phyloP scores from a whole-genome alignment of 139 green algal genomes.

The Chlorella sp. region DNA sequence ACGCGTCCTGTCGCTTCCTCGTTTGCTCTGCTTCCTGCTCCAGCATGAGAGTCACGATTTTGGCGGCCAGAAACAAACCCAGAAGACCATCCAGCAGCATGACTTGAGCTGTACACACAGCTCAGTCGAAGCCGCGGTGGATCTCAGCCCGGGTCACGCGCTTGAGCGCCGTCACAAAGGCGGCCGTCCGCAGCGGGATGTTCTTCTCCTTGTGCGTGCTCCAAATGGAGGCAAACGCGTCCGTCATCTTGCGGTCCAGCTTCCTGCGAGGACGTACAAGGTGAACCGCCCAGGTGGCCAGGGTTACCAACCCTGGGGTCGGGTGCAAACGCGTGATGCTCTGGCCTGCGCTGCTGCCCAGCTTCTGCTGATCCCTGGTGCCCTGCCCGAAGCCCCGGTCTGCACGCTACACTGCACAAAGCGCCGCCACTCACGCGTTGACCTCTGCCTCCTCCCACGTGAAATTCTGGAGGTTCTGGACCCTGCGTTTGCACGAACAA shows the following conservation, averaged over 20 bases:
- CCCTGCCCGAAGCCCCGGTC: no score
- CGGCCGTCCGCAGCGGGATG: slow-evolving; percentile 69
- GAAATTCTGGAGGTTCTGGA: slow-evolving; percentile 84
- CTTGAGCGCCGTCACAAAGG: slow-evolving; percentile 81
- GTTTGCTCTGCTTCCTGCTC: not conserved
- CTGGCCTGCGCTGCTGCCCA: no score
- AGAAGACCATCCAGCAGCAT: not conserved
- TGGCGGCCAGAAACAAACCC: no score
- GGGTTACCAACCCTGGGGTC: no score
- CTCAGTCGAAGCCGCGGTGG: slow-evolving; percentile 80
- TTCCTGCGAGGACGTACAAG: slow-evolving; percentile 22
- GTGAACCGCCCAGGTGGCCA: no score
- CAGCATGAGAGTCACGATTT: not conserved
- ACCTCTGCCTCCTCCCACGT: slow-evolving; percentile 72
- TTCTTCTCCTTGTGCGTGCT: slow-evolving; percentile 31
- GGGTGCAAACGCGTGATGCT: no score
- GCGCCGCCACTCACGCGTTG: slow-evolving; percentile 41
- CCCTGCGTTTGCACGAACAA: slow-evolving; percentile 42
- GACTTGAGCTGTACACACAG: no score
- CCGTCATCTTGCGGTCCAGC: slow-evolving; percentile 59
- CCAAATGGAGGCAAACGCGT: slow-evolving; percentile 62
- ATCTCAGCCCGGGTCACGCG: slow-evolving; percentile 71
- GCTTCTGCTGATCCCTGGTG: no score
- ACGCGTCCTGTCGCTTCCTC: no score
- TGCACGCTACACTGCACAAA: no score